Evolutionary conservation across 2,329 filamentous ascomycete genomes (phyloP).

Genomic region (Akanthomyces dipterigenus): DNA sequence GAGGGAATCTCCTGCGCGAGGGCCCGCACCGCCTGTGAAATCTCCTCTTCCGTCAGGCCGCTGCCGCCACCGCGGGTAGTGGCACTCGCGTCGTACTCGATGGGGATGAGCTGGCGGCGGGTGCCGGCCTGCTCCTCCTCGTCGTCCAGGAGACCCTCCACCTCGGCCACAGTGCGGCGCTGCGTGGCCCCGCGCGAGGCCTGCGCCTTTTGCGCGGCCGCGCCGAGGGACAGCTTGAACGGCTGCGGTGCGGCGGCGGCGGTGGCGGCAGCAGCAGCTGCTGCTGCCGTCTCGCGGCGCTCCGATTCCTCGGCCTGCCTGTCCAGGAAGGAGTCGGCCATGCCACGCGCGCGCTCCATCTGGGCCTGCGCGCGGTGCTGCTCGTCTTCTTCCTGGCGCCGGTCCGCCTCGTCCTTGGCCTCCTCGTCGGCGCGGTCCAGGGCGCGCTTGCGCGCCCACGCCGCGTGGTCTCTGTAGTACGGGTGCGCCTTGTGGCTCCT

Average conservation of each 20-base stretch:
- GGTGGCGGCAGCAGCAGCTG: constrained; percentile 27
- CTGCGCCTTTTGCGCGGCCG: constrained; percentile 68
- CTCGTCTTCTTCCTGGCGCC: constrained; percentile 71
- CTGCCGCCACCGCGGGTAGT: constrained; percentile 24
- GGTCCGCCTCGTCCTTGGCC: constrained; percentile 74
- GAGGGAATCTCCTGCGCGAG: constrained; percentile 86
- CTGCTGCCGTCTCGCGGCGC: constrained; percentile 32
- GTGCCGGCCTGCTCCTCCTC: constrained; percentile 73
- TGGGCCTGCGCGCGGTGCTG: constrained; percentile 61
- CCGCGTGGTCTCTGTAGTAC: constrained; percentile 81
- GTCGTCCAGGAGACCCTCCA: constrained; percentile 90
- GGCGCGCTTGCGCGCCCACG: constrained; percentile 77
- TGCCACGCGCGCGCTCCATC: constrained; percentile 69
- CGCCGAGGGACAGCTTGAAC: constrained; percentile 90
- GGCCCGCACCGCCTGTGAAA: constrained; percentile 71
- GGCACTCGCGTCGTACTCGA: constrained; percentile 67
- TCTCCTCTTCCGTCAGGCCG: constrained; percentile 77
- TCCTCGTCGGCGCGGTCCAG: constrained; percentile 64
- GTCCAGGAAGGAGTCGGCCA: constrained; percentile 88
- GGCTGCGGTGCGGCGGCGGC: constrained; percentile 55
- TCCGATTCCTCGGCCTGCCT: constrained; percentile 74
- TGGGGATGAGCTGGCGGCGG: constrained; percentile 72
- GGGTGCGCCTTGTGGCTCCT: constrained; percentile 62
- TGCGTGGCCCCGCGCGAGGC: constrained; percentile 46
- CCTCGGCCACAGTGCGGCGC: constrained; percentile 81